Evolutionary conservation across 768 basidiomycete genomes (phyloP).

Genomic region (Lactarius deliciosus): DNA sequence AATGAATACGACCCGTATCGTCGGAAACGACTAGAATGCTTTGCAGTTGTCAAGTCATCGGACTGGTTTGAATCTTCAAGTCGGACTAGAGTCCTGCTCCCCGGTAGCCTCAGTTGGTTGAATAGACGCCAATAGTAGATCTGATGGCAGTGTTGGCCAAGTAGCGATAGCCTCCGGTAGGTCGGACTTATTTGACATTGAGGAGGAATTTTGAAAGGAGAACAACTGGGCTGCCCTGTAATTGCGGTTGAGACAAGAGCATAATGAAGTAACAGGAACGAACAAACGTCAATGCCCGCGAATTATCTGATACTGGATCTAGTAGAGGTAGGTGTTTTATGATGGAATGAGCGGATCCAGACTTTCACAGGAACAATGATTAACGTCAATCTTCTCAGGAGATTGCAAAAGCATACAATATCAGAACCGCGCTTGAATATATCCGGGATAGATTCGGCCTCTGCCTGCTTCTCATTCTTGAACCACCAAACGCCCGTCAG

Average conservation of each 20-base stretch:
- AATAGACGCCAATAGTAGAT: constrained; percentile 61
- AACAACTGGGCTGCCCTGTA: constrained; percentile 75
- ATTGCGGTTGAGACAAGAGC: constrained; percentile 10
- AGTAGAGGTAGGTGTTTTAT: constrained; percentile 68
- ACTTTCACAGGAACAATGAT: constrained; percentile 45
- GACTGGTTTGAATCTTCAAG: constrained; percentile 43
- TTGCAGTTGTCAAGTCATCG: constrained; percentile 51
- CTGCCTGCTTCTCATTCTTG: constrained; percentile 44
- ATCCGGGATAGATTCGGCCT: constrained; percentile 58
- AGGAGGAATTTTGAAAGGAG: constrained; percentile 72
- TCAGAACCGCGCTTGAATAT: constrained; percentile 68
- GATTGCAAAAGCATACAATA: constrained; percentile 47
- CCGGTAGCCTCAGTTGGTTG: constrained; percentile 43
- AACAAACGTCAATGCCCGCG: constrained; percentile 62
- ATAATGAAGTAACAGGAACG: constrained; percentile 33
- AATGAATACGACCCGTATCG: constrained; percentile 54
- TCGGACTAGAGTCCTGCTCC: constrained; percentile 32
- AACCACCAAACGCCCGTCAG: constrained; percentile 76
- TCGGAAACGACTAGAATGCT: constrained; percentile 67
- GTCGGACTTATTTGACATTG: constrained; percentile 44
- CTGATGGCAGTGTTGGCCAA: constrained; percentile 67
- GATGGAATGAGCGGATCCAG: constrained; percentile 74
- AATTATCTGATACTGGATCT: constrained; percentile 67
- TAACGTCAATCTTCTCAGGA: constrained; percentile 14
- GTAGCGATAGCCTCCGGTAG: constrained; percentile 59